Conservation (phyloP, 2,329 filamentous ascomycete genomes). For the Stachybotrys elegans region DNA sequence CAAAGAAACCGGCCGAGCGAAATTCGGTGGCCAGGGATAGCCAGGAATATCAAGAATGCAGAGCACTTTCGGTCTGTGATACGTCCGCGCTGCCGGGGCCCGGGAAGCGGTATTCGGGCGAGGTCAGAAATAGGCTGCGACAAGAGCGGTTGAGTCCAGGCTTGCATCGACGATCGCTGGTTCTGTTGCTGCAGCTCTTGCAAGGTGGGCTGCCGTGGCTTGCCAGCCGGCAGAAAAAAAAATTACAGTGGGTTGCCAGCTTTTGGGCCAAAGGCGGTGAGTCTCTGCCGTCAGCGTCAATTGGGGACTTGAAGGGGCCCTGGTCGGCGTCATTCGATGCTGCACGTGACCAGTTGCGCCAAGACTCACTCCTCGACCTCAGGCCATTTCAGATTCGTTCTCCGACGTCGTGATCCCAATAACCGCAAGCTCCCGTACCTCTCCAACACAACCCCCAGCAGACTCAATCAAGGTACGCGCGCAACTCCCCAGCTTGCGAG, state of each 20-base stretch:
- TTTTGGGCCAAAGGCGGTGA: conserved; percentile 19
- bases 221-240: conserved; percentile 24
- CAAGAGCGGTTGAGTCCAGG: too few species aligned
- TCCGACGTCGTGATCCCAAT: too few species aligned
- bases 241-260: conserved; percentile 2
- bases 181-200: background rate
- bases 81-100: too few species aligned
- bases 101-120: too few species aligned
- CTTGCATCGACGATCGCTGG: background rate
- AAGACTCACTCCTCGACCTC: conserved; percentile 25
- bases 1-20: too few species aligned
- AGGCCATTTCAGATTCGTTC: conserved; percentile 23
- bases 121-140: too few species aligned
- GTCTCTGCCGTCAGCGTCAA: conserved; percentile 6
- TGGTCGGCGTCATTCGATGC: conserved; percentile 12
- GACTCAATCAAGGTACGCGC: conserved; percentile 19
- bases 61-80: too few species aligned
- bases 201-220: conserved; percentile 5
- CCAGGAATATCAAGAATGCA: too few species aligned
- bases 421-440: conserved; percentile 15
- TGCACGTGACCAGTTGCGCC: conserved; percentile 13
- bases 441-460: conserved; percentile 18
- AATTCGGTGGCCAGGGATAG: too few species aligned
- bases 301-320: background rate
- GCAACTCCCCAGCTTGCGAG: conserved; percentile 5